A percentile compares a stretch with the other conserved stretches of the same genome.
These are phyloP conservation scores for Antrodiella citrinella DNA, from an alignment of 768 basidiomycete genomes.

Conservation along the genomic window DNA sequence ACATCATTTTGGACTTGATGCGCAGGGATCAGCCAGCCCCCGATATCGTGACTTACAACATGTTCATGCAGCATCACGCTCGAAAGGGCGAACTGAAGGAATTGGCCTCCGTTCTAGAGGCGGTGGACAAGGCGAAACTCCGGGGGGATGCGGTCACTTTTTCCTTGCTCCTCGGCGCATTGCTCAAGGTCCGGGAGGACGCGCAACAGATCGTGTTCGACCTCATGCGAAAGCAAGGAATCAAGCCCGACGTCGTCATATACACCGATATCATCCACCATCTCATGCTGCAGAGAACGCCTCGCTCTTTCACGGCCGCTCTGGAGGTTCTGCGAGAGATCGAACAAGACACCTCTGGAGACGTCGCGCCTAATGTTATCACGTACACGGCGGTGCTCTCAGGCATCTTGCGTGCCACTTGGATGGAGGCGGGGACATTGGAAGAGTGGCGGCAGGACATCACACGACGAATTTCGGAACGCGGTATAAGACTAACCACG, in stretches of 20 bases:
- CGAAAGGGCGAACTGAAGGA: conserved; percentile 54
- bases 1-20: conserved; percentile 32
- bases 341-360: conserved; percentile 43
- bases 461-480: conserved; percentile 48
- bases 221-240: conserved; percentile 69
- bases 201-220: conserved; percentile 55
- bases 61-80: conserved; percentile 61
- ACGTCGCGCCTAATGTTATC: conserved; percentile 57
- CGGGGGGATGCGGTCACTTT: conserved; percentile 79
- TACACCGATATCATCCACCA: conserved; percentile 76
- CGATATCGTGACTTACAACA: conserved; percentile 77
- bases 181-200: conserved; percentile 61
- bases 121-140: conserved; percentile 46
- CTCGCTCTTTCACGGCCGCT: conserved; percentile 49
- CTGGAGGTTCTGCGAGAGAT: conserved; percentile 67
- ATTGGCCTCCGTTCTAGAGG: conserved; percentile 48
- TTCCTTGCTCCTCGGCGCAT: conserved; percentile 74
- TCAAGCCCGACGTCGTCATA: conserved; percentile 67
- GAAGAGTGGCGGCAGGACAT: conserved; percentile 44
- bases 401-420: conserved; percentile 56
- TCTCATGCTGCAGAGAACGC: conserved; percentile 51
- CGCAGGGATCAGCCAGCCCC: conserved; percentile 44
- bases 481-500: conserved; percentile 46
- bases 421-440: conserved; percentile 36
- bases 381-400: conserved; percentile 80